Conservation (phyloP, 73 alveolate species). For the Effrenium voratum region DNA sequence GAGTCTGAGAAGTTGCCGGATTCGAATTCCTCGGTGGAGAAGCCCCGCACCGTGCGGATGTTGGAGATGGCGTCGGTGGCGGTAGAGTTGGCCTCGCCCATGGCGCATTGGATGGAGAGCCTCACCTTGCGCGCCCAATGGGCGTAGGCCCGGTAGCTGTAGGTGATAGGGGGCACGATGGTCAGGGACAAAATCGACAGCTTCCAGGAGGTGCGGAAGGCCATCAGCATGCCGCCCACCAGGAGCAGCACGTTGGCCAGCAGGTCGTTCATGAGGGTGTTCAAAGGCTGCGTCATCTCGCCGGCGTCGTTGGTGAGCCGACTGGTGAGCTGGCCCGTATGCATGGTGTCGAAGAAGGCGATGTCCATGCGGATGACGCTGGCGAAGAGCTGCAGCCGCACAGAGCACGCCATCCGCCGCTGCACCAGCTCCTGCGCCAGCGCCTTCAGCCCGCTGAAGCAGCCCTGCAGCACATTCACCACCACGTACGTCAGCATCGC, state of each 20-base stretch:
- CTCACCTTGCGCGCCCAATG: neutral
- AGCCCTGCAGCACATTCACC: slow-evolving; percentile 57
- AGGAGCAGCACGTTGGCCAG: slow-evolving; percentile 92
- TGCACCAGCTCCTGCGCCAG: slow-evolving; percentile 63
- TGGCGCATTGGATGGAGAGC: neutral
- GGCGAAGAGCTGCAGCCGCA: slow-evolving; percentile 93
- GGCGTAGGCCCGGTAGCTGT: neutral
- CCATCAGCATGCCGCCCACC: neutral
- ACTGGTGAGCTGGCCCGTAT: slow-evolving; percentile 95
- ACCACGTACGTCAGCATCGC: slow-evolving; percentile 70
- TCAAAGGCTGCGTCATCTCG: slow-evolving; percentile 74
- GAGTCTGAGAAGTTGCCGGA: neutral
- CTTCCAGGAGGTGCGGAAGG: neutral
- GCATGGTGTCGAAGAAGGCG: slow-evolving; percentile 94
- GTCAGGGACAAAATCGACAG: neutral
- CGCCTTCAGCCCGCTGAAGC: slow-evolving; percentile 53
- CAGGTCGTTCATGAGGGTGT: slow-evolving; percentile 65
- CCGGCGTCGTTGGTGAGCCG: slow-evolving; percentile 94
- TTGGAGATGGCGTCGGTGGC: neutral
- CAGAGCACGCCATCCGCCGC: slow-evolving; percentile 86
- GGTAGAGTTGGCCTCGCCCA: neutral
- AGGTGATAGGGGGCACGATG: neutral
- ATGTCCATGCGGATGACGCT: slow-evolving; percentile 94
- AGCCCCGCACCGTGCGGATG: neutral
- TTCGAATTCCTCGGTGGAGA: neutral